Base-by-base conservation (phyloP, 805 yeast genomes). In the Metschnikowia henanensis region DNA sequence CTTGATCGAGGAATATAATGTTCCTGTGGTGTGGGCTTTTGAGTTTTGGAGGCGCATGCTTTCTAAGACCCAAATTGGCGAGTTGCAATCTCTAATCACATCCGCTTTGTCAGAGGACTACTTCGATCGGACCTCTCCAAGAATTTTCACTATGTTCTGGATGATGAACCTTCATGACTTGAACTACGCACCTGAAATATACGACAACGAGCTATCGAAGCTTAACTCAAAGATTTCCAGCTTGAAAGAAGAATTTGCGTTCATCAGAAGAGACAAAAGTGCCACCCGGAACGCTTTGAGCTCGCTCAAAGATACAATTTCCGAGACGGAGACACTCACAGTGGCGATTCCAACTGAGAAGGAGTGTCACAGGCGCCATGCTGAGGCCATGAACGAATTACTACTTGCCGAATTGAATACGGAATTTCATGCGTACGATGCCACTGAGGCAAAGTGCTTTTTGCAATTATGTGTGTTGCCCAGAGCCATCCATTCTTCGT, bases 391-490 rank as follows among this genome's bases (percentile, higher is more conserved):
- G 12, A 46, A 26, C 13, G 45, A 23, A 9, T 66, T 56, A 29
- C 64, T 65, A 15, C 15, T 30, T 3, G 35, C 29, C 1, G 79
- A 82, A 83, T 78, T 80, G 47, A 20, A 38, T 18, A 38, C 52
- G 4, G 46, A 40, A 7, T 62, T 55, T 26, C 39, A 10, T 25
- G 18, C 8, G 5, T 36, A 25, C 17, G 30, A 18, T 12, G 33
- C 7, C 7, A 20, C 15, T 15, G 23, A 35, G 17, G 45, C 45
- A 26, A 32, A 32, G 13, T 30, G 13, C 10, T 77, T 88, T 37
- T 57, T 88, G 28, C 83, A 83, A 47, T 60, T 64, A 41, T 88
- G 96, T 61, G 53, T 88, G 6, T 62, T 90, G 10, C 97, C 96
- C 9, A 72, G 97, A 51, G 75, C 83, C 3, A 61, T 84, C 2